A percentile compares a stretch with the other conserved stretches of the same genome.
Conservation (phyloP, 2,329 filamentous ascomycete species). For the Cytospora paraplurivora region DNA sequence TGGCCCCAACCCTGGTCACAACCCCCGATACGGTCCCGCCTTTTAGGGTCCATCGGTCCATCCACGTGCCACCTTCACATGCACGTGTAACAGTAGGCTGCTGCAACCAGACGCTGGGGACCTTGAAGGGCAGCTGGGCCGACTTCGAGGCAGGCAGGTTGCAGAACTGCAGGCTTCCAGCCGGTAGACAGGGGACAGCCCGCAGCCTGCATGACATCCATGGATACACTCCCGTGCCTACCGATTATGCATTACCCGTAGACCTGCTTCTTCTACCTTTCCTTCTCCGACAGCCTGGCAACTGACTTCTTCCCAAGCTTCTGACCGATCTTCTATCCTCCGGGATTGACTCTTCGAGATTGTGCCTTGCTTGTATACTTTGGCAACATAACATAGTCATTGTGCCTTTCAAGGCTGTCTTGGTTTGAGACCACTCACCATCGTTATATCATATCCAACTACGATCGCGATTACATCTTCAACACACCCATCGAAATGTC, state of each 20-base stretch:
- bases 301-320: neutral
- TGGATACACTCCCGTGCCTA: too few species aligned
- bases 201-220: too few species aligned
- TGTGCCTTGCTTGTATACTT: neutral
- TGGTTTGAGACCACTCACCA: neutral
- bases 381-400: neutral
- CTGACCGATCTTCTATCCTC: neutral
- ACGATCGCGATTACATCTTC: neutral
- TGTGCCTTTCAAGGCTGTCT: neutral
- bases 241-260: neutral
- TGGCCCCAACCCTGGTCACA: too few species aligned
- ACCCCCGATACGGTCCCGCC: too few species aligned
- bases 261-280: neutral
- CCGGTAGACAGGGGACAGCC: too few species aligned
- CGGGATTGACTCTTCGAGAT: neutral
- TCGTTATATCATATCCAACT: neutral
- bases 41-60: too few species aligned
- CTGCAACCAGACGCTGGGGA: too few species aligned
- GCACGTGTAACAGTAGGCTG: too few species aligned
- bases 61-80: too few species aligned
- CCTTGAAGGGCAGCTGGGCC: too few species aligned
- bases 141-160: too few species aligned
- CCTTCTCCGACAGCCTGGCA: neutral
- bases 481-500: conserved; percentile 1
- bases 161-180: too few species aligned